These are phyloP conservation scores for Aechmea fasciata DNA, from an alignment of 176 grass and related monocot species.

Conservation along the genomic window DNA sequence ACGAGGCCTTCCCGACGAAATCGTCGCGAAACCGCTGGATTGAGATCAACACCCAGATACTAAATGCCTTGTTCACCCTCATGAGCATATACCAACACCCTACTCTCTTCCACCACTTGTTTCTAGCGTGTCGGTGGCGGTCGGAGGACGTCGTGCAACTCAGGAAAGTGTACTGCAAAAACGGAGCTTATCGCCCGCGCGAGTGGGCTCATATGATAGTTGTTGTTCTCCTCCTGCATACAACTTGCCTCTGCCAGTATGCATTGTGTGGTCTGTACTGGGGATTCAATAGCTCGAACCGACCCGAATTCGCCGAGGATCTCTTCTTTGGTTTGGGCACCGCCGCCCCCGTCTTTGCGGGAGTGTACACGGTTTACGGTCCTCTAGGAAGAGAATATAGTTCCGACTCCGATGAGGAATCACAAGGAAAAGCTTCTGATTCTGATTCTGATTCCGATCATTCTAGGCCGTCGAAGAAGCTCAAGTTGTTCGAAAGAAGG, in stretches of 20 bases:
- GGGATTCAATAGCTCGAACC: conserved; percentile 40
- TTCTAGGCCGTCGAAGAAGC: not conserved
- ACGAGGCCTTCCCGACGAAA: conserved; percentile 50
- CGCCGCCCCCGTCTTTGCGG: conserved; percentile 37
- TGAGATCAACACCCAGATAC: conserved; percentile 83
- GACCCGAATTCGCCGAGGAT: conserved; percentile 49
- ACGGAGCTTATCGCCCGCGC: conserved; percentile 26
- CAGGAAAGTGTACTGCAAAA: conserved; percentile 75
- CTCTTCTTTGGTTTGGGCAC: conserved; percentile 55
- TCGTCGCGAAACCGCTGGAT: conserved; percentile 56
- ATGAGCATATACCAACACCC: conserved; percentile 90
- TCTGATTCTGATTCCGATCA: not conserved
- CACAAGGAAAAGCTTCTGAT: not conserved
- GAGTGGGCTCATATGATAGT: conserved; percentile 58
- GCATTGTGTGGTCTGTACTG: conserved; percentile 50
- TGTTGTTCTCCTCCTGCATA: conserved; percentile 59
- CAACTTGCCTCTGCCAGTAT: conserved; percentile 68
- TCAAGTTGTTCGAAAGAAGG: conserved; percentile 24
- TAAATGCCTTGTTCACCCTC: conserved; percentile 84
- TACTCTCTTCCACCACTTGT: conserved; percentile 42
- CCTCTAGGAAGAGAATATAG: conserved; percentile 56
- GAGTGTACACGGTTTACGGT: conserved; percentile 43
- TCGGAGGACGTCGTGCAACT: conserved; percentile 32
- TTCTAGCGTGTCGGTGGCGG: conserved; percentile 46
- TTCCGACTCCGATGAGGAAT: conserved; percentile 30